These are phyloP conservation scores for Lindgomyces ingoldianus DNA, from an alignment of 495 filamentous ascomycete genomes.

Conservation along the genomic window DNA sequence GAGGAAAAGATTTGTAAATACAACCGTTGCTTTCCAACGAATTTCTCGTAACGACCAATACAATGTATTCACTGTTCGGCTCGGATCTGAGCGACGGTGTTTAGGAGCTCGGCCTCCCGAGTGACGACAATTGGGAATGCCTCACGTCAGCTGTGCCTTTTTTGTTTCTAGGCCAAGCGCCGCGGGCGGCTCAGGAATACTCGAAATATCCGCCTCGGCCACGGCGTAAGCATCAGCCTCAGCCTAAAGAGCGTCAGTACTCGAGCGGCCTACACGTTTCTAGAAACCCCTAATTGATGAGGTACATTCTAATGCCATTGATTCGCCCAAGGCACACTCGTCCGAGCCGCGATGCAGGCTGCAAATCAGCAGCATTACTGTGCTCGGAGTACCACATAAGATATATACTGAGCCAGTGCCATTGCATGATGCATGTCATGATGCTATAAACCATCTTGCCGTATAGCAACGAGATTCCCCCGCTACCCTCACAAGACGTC, in stretches of 20 bases:
- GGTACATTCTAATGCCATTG: no score
- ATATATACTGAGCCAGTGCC: conserved; percentile 2
- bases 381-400: no score
- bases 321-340: no score
- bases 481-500: background rate
- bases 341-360: background rate
- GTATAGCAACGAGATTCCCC: background rate
- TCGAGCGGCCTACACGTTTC: no score
- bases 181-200: background rate
- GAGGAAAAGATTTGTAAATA: background rate
- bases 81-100: background rate
- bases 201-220: conserved; percentile 5
- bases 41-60: background rate
- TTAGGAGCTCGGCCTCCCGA: background rate
- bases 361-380: conserved; percentile 4
- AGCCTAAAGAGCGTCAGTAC: no score
- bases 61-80: background rate
- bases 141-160: conserved; percentile 1
- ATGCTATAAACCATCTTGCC: background rate
- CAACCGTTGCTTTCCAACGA: no score
- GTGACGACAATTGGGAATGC: no score
- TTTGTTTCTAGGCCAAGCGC: background rate
- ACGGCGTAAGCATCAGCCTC: conserved; percentile 9
- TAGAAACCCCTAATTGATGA: background rate
- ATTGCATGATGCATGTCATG: background rate